Percentiles rank a stretch among this genome's conserved stretches.
Evolutionary conservation across 306 rosid genomes (phyloP).

Genomic region (Vigna angularis): DNA sequence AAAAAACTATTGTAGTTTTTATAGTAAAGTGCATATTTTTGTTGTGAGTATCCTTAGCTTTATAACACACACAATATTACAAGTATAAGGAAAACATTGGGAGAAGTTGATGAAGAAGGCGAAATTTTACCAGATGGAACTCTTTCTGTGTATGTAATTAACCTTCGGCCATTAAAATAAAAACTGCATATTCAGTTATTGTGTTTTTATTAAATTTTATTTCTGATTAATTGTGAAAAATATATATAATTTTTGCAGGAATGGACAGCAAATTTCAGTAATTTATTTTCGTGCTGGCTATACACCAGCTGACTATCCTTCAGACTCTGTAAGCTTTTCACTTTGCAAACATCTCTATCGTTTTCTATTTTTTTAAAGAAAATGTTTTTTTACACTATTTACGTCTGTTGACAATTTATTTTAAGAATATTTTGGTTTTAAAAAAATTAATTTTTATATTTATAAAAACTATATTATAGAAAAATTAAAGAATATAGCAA

Average conservation of each 20-base stretch:
- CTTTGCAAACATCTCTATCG: conserved; percentile 11
- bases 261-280: conserved; percentile 72
- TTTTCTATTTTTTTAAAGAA: not conserved
- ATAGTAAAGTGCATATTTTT: not conserved
- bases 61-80: conserved; percentile 67
- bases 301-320: conserved; percentile 85
- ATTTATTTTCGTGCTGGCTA: conserved; percentile 91
- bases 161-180: not conserved
- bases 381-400: too few relatives aligned
- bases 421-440: too few relatives aligned
- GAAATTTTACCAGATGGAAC: conserved; percentile 76
- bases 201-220: conserved; percentile 27
- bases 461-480: too few relatives aligned
- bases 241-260: conserved; percentile 52
- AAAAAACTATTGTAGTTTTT: not conserved
- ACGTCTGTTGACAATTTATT: too few relatives aligned
- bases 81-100: conserved; percentile 75
- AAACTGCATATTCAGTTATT: not conserved
- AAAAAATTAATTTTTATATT: too few relatives aligned
- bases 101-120: conserved; percentile 80
- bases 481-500: too few relatives aligned
- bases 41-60: conserved; percentile 59
- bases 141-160: conserved; percentile 59
- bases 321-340: conserved; percentile 75
- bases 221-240: conserved; percentile 32